phyloP scores from a whole-genome alignment of 495 filamentous ascomycete species.

The Aspergillus ostianus region DNA sequence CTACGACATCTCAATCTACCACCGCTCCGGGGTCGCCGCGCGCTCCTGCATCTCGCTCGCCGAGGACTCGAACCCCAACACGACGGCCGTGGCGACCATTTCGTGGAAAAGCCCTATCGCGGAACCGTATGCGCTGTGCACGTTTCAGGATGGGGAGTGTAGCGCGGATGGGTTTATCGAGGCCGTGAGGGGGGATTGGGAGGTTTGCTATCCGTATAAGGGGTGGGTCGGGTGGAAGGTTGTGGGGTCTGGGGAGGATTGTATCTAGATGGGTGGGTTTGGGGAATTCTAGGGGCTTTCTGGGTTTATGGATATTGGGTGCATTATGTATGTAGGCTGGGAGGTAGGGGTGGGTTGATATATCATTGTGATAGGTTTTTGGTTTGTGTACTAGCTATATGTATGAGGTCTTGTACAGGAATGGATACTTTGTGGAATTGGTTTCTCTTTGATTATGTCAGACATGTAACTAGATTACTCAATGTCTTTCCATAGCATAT shows the following conservation, averaged over 20 bases:
- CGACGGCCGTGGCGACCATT: constrained; percentile 24
- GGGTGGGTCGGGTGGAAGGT: constrained; percentile 27
- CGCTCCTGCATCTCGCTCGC: constrained; percentile 13
- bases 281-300: background rate
- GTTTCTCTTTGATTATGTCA: too few species aligned
- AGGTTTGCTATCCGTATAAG: constrained; percentile 29
- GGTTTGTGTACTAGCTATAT: too few species aligned
- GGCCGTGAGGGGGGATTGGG: constrained; percentile 28
- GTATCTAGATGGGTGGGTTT: constrained; percentile 13
- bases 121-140: constrained; percentile 24
- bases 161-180: constrained; percentile 7
- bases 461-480: too few species aligned
- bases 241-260: constrained; percentile 21
- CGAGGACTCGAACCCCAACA: constrained; percentile 6
- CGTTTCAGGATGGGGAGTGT: constrained; percentile 24
- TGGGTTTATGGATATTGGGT: background rate
- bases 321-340: background rate
- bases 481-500: too few species aligned
- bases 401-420: too few species aligned
- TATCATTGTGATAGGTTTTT: too few species aligned
- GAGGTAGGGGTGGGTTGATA: too few species aligned
- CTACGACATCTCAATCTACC: constrained; percentile 19
- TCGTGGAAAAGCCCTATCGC: constrained; percentile 30
- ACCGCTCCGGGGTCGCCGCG: constrained; percentile 15
- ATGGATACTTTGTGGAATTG: too few species aligned